Evolutionary conservation across 768 basidiomycete species (phyloP), one percentile per base, ranked within the genome.

Genomic region (Favolaschia claudopus): DNA sequence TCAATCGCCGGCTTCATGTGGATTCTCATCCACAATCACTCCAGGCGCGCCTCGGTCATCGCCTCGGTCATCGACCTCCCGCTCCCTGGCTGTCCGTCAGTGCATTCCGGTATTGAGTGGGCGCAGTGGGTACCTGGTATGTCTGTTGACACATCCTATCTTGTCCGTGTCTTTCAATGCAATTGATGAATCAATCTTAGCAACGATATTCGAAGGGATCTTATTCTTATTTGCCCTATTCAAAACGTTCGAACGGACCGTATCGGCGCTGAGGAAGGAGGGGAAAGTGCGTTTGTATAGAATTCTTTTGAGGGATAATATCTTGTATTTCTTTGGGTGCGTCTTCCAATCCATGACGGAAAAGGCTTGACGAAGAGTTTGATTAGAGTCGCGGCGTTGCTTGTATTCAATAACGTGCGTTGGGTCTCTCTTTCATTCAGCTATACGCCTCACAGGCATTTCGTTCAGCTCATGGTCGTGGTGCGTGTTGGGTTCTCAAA

Each of bases 271-370:
- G 20, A 71, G 68, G 24, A 55, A 63, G 40, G 71, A 69, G 8
- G 40, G 67, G 25, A 63, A 63, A 2, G 43, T 72, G 13, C 72
- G 74, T 7, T 57, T 83, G 6, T 74, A 72, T 37, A 61, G 62
- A 1, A 33, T 82, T 13, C 55, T 83, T 1, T 40, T 83, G n/a
- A 69, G 77, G 2, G 81, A 82, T 55, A 81, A 82, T 52, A 64
- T 80, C 8, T 44, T 78, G 3, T 82, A 82, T 64, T 82, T 82
- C 58, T 71, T 79, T 24, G 74, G 73, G 81, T 81, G 34, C 43
- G 66, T 64, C 34, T 33, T 20, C 44, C 13, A 15, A 33, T 20
- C n/a, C 2, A 44, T n/a, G n/a, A n/a, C n/a, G n/a, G n/a, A n/a
- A n/a, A n/a, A n/a, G n/a, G n/a, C n/a, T n/a, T n/a, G n/a, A n/a